A percentile compares a stretch with the other conserved stretches of the same genome.
These are phyloP conservation scores for Sisymbrium altissimum DNA, from an alignment of 345 rosid species.

Conservation along the genomic window DNA sequence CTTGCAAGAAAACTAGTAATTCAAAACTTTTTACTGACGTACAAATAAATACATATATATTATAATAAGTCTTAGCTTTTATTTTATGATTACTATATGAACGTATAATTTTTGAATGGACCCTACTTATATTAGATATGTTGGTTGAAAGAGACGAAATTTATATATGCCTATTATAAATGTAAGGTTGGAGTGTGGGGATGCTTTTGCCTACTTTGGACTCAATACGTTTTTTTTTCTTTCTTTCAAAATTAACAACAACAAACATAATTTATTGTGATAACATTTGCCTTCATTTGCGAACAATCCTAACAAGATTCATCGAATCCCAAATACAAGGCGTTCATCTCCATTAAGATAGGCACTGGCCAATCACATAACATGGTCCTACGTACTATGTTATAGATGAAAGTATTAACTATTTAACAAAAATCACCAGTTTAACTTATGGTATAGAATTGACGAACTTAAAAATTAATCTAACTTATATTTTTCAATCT, in stretches of 20 bases:
- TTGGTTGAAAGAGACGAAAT: slow-evolving; percentile 23
- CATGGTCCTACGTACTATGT: not conserved
- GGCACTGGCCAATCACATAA: not conserved
- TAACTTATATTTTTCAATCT: too few species aligned
- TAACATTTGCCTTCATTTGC: not conserved
- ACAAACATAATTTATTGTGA: not conserved
- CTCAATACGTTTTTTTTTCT: not conserved
- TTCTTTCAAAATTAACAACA: not conserved
- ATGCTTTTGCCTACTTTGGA: slow-evolving; percentile 25
- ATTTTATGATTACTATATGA: slow-evolving; percentile 4
- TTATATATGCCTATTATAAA: not conserved
- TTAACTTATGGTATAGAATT: too few species aligned
- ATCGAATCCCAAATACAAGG: not conserved
- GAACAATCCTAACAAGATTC: not conserved
- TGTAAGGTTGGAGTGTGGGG: slow-evolving; percentile 26
- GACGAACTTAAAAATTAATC: too few species aligned
- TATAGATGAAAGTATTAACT: not conserved
- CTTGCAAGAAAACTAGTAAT: not conserved
- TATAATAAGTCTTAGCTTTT: not conserved
- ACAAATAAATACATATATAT: not conserved
- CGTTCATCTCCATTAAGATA: not conserved
- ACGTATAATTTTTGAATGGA: not conserved
- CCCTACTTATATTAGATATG: slow-evolving; percentile 1
- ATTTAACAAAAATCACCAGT: too few species aligned
- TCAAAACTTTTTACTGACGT: not conserved